Percentiles rank a stretch among this genome's conserved stretches.
phyloP scores from a whole-genome alignment of 2,329 filamentous ascomycete genomes.

The Aspergillus fijiensis region DNA sequence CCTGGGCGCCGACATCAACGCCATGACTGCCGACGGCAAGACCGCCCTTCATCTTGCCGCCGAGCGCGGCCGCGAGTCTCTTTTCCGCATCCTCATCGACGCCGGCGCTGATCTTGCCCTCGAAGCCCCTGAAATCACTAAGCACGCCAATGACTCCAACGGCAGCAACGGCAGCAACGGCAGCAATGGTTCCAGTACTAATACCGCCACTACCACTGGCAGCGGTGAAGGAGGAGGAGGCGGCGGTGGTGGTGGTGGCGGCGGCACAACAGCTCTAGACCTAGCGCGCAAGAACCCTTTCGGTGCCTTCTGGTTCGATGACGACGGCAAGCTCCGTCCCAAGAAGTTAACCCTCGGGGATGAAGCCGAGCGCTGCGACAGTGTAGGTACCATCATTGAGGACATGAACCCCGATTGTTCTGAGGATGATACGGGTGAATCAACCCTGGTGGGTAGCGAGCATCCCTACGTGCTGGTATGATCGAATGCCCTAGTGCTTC shows the following conservation, averaged over 20 bases:
- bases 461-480: neutral
- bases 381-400: conserved; percentile 22
- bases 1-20: conserved; percentile 22
- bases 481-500: no score
- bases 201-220: neutral
- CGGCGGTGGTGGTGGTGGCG: neutral
- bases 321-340: conserved; percentile 18
- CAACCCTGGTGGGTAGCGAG: conserved; percentile 20
- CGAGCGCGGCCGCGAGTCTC: conserved; percentile 25
- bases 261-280: conserved; percentile 24
- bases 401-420: conserved; percentile 17
- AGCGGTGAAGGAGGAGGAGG: neutral
- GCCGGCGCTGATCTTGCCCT: conserved; percentile 27
- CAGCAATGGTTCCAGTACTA: no score
- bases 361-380: conserved; percentile 4
- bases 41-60: conserved; percentile 29
- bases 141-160: conserved; percentile 6
- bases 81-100: conserved; percentile 26
- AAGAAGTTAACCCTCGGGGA: conserved; percentile 5
- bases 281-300: conserved; percentile 27
- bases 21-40: conserved; percentile 20
- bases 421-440: conserved; percentile 21
- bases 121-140: conserved; percentile 14
- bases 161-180: neutral
- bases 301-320: conserved; percentile 24